Evolutionary conservation across 768 basidiomycete genomes (phyloP).

Genomic region (Hypholoma sublateritium): DNA sequence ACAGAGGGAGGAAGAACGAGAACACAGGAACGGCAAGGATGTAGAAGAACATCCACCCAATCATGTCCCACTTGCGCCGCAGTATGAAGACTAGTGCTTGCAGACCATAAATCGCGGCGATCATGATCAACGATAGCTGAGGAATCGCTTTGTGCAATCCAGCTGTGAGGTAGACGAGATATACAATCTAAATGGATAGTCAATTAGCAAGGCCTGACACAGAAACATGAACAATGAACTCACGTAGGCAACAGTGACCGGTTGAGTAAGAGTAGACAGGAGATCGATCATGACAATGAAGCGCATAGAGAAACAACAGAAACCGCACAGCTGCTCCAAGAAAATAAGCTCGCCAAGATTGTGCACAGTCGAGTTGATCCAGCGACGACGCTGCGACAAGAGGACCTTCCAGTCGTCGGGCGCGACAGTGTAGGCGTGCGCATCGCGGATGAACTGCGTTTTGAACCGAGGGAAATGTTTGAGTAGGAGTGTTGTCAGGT

Average conservation of each 20-base stretch:
- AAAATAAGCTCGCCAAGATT: conserved; percentile 93
- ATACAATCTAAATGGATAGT: conserved; percentile 61
- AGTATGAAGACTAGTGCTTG: conserved; percentile 91
- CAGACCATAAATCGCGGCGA: conserved; percentile 91
- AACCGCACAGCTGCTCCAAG: conserved; percentile 88
- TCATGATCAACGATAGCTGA: conserved; percentile 83
- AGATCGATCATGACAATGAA: conserved; percentile 98
- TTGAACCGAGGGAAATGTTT: conserved; percentile 95
- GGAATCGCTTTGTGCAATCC: conserved; percentile 70
- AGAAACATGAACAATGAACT: conserved; percentile 31
- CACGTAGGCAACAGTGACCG: conserved; percentile 88
- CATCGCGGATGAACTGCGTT: conserved; percentile 94
- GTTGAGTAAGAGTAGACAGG: conserved; percentile 80
- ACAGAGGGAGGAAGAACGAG: conserved; percentile 90
- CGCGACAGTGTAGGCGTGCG: conserved; percentile 91
- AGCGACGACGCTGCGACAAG: conserved; percentile 94
- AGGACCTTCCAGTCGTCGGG: conserved; percentile 95
- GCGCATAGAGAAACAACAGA: conserved; percentile 99
- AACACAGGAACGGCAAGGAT: conserved; percentile 92
- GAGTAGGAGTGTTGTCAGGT: conserved; percentile 91
- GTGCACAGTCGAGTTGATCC: conserved; percentile 99
- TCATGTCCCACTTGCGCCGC: conserved; percentile 97
- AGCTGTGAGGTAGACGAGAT: conserved; percentile 80
- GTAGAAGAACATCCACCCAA: conserved; percentile 97
- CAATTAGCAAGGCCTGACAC: background rate